These are phyloP conservation scores for Polygonum maritimum DNA, from an alignment of 148 eudicot species.

Conservation along the genomic window DNA sequence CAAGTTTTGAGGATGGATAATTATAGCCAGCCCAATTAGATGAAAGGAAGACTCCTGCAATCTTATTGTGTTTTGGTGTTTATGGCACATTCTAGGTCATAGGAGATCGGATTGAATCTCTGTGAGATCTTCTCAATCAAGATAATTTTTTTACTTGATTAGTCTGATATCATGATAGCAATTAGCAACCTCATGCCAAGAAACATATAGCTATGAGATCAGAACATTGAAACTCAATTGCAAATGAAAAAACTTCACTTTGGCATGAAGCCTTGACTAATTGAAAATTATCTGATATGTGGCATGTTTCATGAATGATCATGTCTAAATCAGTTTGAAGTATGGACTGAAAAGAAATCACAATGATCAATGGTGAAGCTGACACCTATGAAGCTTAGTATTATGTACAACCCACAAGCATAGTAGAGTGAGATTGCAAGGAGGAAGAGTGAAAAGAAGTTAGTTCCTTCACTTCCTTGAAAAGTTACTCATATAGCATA, in stretches of 20 bases:
- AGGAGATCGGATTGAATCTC: background rate
- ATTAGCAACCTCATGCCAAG: background rate
- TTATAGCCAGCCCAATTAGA: background rate
- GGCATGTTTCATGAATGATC: background rate
- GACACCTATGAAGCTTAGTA: background rate
- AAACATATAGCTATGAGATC: background rate
- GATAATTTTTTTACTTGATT: background rate
- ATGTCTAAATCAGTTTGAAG: background rate
- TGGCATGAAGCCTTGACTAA: background rate
- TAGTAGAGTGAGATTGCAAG: background rate
- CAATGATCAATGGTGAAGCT: background rate
- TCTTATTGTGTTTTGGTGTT: background rate
- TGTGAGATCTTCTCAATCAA: background rate
- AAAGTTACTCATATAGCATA: background rate
- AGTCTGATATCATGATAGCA: background rate
- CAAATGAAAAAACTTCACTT: background rate
- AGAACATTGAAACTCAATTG: background rate
- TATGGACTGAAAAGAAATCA: background rate
- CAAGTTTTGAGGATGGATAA: background rate
- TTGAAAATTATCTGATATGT: background rate
- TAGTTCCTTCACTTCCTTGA: background rate
- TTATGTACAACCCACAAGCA: background rate
- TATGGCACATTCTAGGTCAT: too few species aligned
- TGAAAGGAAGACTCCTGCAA: background rate
- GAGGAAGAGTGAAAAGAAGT: background rate